Evolutionary conservation across 176 grass and related monocot genomes (phyloP).

Genomic region (Poa pratensis): DNA sequence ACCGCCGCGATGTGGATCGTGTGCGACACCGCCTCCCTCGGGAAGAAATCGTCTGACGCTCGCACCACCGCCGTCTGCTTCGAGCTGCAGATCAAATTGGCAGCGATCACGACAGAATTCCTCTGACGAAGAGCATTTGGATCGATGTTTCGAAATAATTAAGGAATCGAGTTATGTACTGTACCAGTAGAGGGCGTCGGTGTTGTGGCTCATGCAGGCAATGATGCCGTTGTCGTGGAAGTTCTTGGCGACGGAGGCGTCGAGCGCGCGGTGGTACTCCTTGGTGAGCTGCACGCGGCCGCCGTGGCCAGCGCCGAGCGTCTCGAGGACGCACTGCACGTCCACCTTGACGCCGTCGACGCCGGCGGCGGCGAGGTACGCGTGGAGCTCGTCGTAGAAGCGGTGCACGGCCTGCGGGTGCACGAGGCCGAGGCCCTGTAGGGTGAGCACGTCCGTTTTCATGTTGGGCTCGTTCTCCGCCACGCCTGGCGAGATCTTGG

Average conservation of each 20-base stretch:
- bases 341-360: slow-evolving; percentile 97
- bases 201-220: slow-evolving; percentile 98
- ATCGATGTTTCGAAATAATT: background rate
- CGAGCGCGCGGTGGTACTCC: slow-evolving; percentile 86
- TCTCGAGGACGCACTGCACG: slow-evolving; percentile 91
- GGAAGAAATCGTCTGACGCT: slow-evolving; percentile 95
- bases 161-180: background rate
- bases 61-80: slow-evolving; percentile 95
- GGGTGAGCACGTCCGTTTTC: slow-evolving; percentile 78
- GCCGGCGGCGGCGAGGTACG: slow-evolving; percentile 74
- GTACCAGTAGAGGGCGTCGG: slow-evolving; percentile 90
- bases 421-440: slow-evolving; percentile 85
- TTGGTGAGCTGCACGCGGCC: slow-evolving; percentile 76
- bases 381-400: slow-evolving; percentile 95
- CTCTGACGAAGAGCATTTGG: background rate
- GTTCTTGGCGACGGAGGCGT: slow-evolving; percentile 83
- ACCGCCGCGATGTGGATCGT: slow-evolving; percentile 95
- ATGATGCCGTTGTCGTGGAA: slow-evolving; percentile 94
- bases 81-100: slow-evolving; percentile 42
- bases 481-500: slow-evolving; percentile 79
- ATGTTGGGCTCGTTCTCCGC: slow-evolving; percentile 77
- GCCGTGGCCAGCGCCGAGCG: slow-evolving; percentile 75
- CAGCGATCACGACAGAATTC: background rate
- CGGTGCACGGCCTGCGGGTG: slow-evolving; percentile 83
- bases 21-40: slow-evolving; percentile 80